These are phyloP conservation scores for Russula olivacea DNA, from an alignment of 768 basidiomycete species.

Conservation along the genomic window DNA sequence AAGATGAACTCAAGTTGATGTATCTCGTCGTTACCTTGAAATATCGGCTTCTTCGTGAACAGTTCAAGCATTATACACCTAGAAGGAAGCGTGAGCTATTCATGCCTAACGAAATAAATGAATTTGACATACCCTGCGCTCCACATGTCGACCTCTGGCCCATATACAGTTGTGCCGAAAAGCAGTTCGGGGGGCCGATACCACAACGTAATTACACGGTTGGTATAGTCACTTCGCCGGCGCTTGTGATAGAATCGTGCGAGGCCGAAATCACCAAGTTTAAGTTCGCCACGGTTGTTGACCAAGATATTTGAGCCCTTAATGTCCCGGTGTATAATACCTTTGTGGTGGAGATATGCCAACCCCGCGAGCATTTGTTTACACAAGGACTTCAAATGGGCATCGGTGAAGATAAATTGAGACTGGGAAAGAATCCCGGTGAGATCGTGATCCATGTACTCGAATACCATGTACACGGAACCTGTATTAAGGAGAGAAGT, in stretches of 20 bases:
- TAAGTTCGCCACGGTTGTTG: constrained; percentile 86
- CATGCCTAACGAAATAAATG: not conserved
- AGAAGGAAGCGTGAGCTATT: not conserved
- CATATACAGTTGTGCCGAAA: constrained; percentile 93
- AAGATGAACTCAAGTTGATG: constrained; percentile 94
- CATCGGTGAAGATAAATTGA: constrained; percentile 76
- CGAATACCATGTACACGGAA: constrained; percentile 97
- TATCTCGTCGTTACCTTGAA: constrained; percentile 97
- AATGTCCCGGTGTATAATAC: constrained; percentile 96
- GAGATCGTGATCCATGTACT: constrained; percentile 98
- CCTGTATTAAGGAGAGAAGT: constrained; percentile 42
- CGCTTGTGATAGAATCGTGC: constrained; percentile 95
- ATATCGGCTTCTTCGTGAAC: constrained; percentile 92
- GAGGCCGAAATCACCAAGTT: constrained; percentile 95
- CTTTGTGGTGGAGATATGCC: constrained; percentile 91
- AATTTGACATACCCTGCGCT: constrained; percentile 76
- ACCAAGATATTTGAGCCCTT: constrained; percentile 98
- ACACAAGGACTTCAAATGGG: constrained; percentile 92
- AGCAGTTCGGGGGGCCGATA: constrained; percentile 94
- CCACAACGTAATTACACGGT: constrained; percentile 98
- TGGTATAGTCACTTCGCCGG: constrained; percentile 91
- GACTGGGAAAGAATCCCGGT: constrained; percentile 91
- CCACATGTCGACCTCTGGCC: constrained; percentile 99
- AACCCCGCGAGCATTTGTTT: constrained; percentile 94
- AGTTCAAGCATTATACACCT: constrained; percentile 99